phyloP scores from a whole-genome alignment of 2,329 filamentous ascomycete genomes.

The Ploettnerulaceae sp. region DNA sequence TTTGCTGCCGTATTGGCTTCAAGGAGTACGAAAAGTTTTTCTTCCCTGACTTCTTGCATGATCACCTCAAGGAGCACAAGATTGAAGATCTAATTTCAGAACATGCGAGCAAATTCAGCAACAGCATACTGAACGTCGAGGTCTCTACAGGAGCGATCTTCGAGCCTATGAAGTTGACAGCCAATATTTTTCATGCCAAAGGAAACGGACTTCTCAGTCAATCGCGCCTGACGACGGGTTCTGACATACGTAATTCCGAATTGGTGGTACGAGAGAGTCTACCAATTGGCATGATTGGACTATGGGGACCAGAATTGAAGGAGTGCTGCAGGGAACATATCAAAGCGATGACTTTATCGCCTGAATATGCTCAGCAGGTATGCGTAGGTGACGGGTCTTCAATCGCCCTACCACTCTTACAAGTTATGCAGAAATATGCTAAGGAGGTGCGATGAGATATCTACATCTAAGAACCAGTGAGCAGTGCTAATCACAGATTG shows the following conservation, averaged over 20 bases:
- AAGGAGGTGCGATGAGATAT: slow-evolving; percentile 15
- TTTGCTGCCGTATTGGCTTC: slow-evolving; percentile 24
- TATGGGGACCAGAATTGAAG: slow-evolving; percentile 18
- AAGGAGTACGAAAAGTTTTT: slow-evolving; percentile 21
- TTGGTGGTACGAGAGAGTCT: slow-evolving; percentile 18
- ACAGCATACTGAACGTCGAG: slow-evolving; percentile 18
- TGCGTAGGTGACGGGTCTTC: slow-evolving; percentile 16
- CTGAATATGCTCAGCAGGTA: slow-evolving; percentile 19
- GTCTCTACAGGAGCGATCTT: slow-evolving; percentile 21
- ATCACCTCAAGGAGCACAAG: slow-evolving; percentile 25
- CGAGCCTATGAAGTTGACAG: slow-evolving; percentile 18
- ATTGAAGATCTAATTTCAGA: slow-evolving; percentile 27
- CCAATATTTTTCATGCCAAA: slow-evolving; percentile 19
- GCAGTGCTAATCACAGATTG: neutral
- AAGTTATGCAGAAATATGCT: slow-evolving; percentile 17
- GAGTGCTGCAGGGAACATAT: slow-evolving; percentile 22
- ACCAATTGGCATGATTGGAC: slow-evolving; percentile 21
- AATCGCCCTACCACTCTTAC: slow-evolving; percentile 18
- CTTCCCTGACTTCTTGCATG: slow-evolving; percentile 25
- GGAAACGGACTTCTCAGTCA: slow-evolving; percentile 18
- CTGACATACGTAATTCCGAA: slow-evolving; percentile 8
- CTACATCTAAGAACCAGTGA: neutral
- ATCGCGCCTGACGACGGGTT: slow-evolving; percentile 11
- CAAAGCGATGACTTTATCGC: slow-evolving; percentile 23
- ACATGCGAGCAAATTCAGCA: slow-evolving; percentile 19